Evolutionary conservation across 108 stramenopile genomes (phyloP).

Genomic region (Skeletonema marinoi): DNA sequence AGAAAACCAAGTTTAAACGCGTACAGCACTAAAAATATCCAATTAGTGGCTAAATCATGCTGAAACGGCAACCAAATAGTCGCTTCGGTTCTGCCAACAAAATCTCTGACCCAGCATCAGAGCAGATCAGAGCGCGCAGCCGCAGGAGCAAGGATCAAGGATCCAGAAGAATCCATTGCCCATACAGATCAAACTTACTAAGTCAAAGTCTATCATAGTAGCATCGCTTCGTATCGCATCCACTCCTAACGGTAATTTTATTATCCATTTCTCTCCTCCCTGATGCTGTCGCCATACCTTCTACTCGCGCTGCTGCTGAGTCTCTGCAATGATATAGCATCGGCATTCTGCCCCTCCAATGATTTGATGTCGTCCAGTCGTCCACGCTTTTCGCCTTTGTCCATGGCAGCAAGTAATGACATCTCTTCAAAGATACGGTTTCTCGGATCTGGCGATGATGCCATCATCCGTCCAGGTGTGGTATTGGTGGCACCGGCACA

Average conservation of each 20-base stretch:
- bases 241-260: background rate
- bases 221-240: too few species aligned
- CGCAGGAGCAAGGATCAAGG: too few species aligned
- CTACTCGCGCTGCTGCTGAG: background rate
- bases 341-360: background rate
- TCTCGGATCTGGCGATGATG: conserved; percentile 69
- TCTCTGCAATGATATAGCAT: background rate
- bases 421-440: conserved; percentile 34
- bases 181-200: too few species aligned
- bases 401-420: background rate
- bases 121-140: too few species aligned
- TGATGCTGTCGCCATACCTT: background rate
- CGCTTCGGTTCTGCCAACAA: too few species aligned
- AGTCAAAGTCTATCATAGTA: too few species aligned
- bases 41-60: too few species aligned
- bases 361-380: background rate
- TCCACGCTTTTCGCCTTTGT: background rate
- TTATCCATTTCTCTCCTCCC: background rate
- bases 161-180: too few species aligned
- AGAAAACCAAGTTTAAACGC: too few species aligned
- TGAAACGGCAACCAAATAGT: too few species aligned
- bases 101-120: too few species aligned
- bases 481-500: conserved; percentile 76
- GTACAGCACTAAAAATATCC: too few species aligned
- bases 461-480: conserved; percentile 71